phyloP scores from a whole-genome alignment of 345 rosid species.

The Euphorbia lathyris region DNA sequence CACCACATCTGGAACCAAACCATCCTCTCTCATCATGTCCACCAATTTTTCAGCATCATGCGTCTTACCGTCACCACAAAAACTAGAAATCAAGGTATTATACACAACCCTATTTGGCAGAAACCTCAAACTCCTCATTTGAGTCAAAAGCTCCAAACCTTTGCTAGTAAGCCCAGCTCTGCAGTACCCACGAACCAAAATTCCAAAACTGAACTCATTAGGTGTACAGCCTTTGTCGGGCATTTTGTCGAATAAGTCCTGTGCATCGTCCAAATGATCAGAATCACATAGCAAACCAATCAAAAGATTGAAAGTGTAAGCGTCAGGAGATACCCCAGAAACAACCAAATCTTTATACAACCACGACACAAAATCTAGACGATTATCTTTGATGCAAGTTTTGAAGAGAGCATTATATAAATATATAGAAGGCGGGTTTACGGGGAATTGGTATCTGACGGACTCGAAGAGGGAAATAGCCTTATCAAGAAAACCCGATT shows the following conservation, averaged over 20 bases:
- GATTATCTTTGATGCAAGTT: constrained; percentile 41
- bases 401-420: constrained; percentile 61
- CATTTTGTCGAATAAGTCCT: constrained; percentile 83
- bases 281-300: constrained; percentile 60
- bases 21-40: constrained; percentile 72
- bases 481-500: constrained; percentile 41
- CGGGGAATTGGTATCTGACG: constrained; percentile 49
- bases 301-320: constrained; percentile 79
- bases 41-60: constrained; percentile 79
- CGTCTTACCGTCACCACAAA: constrained; percentile 76
- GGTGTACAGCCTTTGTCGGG: constrained; percentile 67
- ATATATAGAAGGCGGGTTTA: constrained; percentile 39
- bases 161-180: constrained; percentile 47
- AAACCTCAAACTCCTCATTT: constrained; percentile 48
- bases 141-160: constrained; percentile 61
- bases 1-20: constrained; percentile 71
- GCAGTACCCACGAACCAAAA: constrained; percentile 87
- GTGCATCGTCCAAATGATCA: constrained; percentile 64
- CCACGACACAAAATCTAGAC: constrained; percentile 59
- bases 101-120: constrained; percentile 66
- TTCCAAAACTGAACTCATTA: constrained; percentile 77
- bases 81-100: constrained; percentile 70
- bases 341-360: constrained; percentile 68
- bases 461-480: constrained; percentile 61
- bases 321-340: constrained; percentile 59